A percentile compares a stretch with the other conserved stretches of the same genome.
Evolutionary conservation across 768 basidiomycete species (phyloP).

Genomic region (Lactarius hengduanensis): DNA sequence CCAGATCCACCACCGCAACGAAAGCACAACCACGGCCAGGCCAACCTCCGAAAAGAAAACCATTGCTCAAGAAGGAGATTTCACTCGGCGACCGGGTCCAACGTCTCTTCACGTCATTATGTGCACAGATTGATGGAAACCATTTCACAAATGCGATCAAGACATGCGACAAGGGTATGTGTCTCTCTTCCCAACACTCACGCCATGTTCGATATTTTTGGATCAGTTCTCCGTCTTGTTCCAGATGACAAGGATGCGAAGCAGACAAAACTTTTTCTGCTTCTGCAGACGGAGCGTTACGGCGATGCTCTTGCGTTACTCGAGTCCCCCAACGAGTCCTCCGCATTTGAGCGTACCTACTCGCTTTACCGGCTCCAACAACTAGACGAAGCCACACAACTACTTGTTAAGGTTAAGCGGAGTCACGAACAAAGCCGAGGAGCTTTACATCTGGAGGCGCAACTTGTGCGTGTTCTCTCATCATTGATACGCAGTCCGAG

Average conservation of each 20-base stretch:
- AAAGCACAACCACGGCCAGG: constrained; percentile 1
- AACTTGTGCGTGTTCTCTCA: constrained; percentile 58
- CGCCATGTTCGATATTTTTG: neutral
- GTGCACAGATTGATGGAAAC: constrained; percentile 88
- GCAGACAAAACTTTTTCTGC: constrained; percentile 82
- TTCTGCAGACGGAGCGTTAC: constrained; percentile 86
- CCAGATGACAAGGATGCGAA: constrained; percentile 69
- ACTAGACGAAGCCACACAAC: constrained; percentile 61
- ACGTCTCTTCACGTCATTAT: constrained; percentile 72
- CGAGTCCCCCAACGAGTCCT: constrained; percentile 34
- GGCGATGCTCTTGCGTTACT: constrained; percentile 63
- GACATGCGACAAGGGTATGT: constrained; percentile 88
- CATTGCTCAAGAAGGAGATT: constrained; percentile 36
- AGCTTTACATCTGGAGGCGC: constrained; percentile 78
- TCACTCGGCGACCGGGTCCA: constrained; percentile 43
- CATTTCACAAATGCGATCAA: constrained; percentile 83
- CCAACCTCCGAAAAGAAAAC: constrained; percentile 25
- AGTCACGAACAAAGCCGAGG: constrained; percentile 51
- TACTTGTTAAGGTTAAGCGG: constrained; percentile 51
- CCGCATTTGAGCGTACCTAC: constrained; percentile 73
- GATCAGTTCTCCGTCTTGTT: constrained; percentile 65
- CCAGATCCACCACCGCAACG: constrained; percentile 20
- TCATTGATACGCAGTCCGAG: constrained; percentile 22
- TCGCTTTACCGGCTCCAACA: constrained; percentile 81
- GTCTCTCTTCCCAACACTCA: constrained; percentile 23